Conservation (phyloP, 31 red algal species). For the Porphyra umbilicalis region DNA sequence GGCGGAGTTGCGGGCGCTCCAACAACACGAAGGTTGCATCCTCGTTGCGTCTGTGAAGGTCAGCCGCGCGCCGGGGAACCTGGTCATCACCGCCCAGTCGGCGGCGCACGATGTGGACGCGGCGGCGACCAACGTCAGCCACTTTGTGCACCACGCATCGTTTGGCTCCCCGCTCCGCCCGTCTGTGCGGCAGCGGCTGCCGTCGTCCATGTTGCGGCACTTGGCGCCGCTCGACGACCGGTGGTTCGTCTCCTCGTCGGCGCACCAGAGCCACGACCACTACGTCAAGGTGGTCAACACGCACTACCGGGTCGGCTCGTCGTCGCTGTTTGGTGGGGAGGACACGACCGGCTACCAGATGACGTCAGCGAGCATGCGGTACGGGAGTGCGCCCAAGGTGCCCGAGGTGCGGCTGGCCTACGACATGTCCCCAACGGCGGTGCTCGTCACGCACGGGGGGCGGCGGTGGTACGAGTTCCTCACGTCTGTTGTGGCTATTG, state of each 20-base stretch:
- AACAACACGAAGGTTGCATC: conserved; percentile 44
- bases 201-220: conserved; percentile 27
- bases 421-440: conserved; percentile 63
- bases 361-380: conserved; percentile 54
- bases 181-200: conserved; percentile 33
- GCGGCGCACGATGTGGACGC: conserved; percentile 57
- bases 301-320: conserved; percentile 59
- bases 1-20: conserved; percentile 9
- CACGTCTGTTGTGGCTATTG: conserved; percentile 60
- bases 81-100: conserved; percentile 65
- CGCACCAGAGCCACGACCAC: conserved; percentile 64
- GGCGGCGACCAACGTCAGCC: conserved; percentile 47
- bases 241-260: conserved; percentile 40
- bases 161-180: conserved; percentile 43
- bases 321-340: conserved; percentile 24
- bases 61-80: conserved; percentile 59
- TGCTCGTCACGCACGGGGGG: conserved; percentile 69
- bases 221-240: conserved; percentile 48
- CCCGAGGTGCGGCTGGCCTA: conserved; percentile 65
- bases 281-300: conserved; percentile 75
- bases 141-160: conserved; percentile 71
- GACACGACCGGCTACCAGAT: conserved; percentile 72
- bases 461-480: conserved; percentile 83
- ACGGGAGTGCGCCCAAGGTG: conserved; percentile 43
- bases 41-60: conserved; percentile 55